These are phyloP conservation scores for Pichia sp. DNA, from an alignment of 1,139 yeast genomes.

Conservation along the genomic window DNA sequence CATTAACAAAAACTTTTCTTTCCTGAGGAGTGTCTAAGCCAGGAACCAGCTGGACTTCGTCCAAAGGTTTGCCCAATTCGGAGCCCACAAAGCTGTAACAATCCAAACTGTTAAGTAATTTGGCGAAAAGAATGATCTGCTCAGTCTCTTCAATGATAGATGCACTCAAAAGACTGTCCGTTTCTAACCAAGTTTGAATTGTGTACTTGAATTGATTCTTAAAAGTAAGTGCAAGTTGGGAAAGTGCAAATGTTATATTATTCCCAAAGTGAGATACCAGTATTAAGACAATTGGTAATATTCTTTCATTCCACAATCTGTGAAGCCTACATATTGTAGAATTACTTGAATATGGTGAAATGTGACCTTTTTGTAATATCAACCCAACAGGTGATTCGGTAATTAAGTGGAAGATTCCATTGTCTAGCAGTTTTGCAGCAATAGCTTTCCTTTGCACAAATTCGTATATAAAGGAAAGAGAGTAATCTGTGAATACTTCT, in stretches of 20 bases:
- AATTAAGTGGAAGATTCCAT: constrained; percentile 66
- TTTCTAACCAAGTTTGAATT: constrained; percentile 60
- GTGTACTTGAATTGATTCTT: constrained; percentile 62
- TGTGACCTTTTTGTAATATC: constrained; percentile 60
- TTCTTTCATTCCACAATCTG: constrained; percentile 76
- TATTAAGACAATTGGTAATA: constrained; percentile 62
- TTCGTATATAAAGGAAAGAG: constrained; percentile 67
- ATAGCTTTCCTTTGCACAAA: constrained; percentile 57
- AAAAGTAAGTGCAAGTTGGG: constrained; percentile 61
- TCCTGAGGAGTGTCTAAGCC: constrained; percentile 59
- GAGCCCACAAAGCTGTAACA: constrained; percentile 40
- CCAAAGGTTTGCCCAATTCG: constrained; percentile 22
- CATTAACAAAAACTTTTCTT: constrained; percentile 52
- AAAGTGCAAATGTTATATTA: constrained; percentile 58
- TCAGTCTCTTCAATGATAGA: constrained; percentile 74
- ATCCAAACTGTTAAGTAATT: constrained; percentile 49
- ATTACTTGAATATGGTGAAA: constrained; percentile 42
- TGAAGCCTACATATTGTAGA: constrained; percentile 41
- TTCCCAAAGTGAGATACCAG: constrained; percentile 62
- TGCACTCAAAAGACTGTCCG: constrained; percentile 56
- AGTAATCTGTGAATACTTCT: constrained; percentile 61
- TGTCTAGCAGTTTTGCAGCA: constrained; percentile 60
- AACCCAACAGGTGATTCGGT: constrained; percentile 72
- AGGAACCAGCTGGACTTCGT: constrained; percentile 41
- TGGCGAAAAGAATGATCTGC: constrained; percentile 65